Base-by-base conservation (phyloP, 78 protist genomes). In the Speleostelium caveatum region DNA sequence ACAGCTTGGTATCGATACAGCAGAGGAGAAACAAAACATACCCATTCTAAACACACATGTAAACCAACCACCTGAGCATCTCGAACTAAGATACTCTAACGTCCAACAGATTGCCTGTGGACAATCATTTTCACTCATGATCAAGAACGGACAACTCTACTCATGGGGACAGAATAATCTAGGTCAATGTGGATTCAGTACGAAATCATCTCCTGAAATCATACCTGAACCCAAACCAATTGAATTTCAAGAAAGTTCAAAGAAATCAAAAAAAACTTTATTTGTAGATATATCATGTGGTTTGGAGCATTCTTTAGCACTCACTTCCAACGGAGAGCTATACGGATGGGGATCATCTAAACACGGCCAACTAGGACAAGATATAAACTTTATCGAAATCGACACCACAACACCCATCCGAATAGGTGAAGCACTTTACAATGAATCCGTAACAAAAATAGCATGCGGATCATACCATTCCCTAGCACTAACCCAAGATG, bases 391-490 rank as follows among this genome's bases (percentile, higher is more conserved):
- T 19, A 19, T 67, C 6, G 33, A 42, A 1, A 42, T 86, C 22
- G 92, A 75, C 38, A 75, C 92, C 8, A 39, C 58, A 0, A 71
- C 69, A 28, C 92, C 92, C 3, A 72, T 74, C 10, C 76, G 68
- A 39, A 59, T 87, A 17, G 78, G 86, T 32, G 94, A 72, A 38
- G 53, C 87, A 4, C 86, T 87, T 6, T 22, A n/a, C 19, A 35
- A 22, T 32, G 79, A 62, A 59, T 59, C 26, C 22, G 21, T 87
- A 1, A 78, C 77, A 0, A 28, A 75, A 16, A 63, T 87, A 32
- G 0, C 53, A 14, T 45, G 87, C 61, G 94, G 94, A 22, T 32
- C 87, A 16, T 87, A 87, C 59, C 94, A 87, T 36, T 77, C 87
- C 3, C 24, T 87, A 45, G 94, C 76, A 7, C 30, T 73, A 6